Evolutionary conservation across 345 rosid genomes (phyloP).

Genomic region (Brassica nigra): DNA sequence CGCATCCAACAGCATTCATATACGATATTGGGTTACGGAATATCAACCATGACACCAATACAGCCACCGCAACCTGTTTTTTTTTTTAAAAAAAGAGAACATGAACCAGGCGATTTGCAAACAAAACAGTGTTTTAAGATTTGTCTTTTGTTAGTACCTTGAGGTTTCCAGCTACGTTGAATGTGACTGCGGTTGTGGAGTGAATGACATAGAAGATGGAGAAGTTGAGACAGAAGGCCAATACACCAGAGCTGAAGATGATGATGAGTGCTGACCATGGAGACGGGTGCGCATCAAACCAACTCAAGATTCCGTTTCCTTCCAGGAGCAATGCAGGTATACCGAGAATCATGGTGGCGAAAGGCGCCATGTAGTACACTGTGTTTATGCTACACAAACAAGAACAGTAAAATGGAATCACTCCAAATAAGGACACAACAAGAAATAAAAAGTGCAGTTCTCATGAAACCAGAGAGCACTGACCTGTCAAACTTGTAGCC

Average conservation of each 20-base stretch:
- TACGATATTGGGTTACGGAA: constrained; percentile 88
- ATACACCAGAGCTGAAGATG: constrained; percentile 84
- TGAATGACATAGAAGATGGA: constrained; percentile 98
- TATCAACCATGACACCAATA: constrained; percentile 91
- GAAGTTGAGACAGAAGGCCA: constrained; percentile 97
- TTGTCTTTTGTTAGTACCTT: constrained; percentile 69
- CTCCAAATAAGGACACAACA: neutral
- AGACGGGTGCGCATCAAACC: constrained; percentile 67
- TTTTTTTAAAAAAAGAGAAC: neutral
- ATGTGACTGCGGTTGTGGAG: constrained; percentile 99
- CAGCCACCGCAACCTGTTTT: constrained; percentile 92
- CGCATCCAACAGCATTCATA: constrained; percentile 93
- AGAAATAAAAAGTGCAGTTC: neutral
- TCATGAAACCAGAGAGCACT: constrained; percentile 1
- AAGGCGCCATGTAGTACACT: constrained; percentile 99
- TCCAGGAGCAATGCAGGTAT: constrained; percentile 84
- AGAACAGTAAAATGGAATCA: constrained; percentile 8
- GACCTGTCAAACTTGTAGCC: constrained; percentile 99
- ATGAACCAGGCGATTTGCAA: constrained; percentile 1
- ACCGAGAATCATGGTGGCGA: constrained; percentile 91
- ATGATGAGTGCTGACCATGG: constrained; percentile 65
- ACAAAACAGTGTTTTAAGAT: neutral
- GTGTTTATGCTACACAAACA: constrained; percentile 75
- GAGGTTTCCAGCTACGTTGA: constrained; percentile 98
- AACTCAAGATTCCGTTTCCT: constrained; percentile 76